Percentiles rank a stretch among this genome's conserved stretches.
phyloP scores from a whole-genome alignment of 805 yeast genomes.

The Saturnispora silvae region DNA sequence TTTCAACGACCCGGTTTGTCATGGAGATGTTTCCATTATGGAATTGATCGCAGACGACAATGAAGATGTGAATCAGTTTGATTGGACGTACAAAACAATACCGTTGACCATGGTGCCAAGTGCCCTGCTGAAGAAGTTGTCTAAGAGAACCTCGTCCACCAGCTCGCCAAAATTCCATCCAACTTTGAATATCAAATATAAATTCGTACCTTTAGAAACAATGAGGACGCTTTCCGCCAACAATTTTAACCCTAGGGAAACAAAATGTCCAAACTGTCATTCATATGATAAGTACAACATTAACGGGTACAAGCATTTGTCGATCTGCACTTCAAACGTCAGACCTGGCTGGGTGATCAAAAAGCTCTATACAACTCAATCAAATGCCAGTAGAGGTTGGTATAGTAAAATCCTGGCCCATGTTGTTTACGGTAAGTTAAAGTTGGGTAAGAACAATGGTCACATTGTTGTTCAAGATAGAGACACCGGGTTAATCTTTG shows the following conservation, averaged over 20 bases:
- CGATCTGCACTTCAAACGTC: conserved; percentile 57
- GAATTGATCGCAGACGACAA: conserved; percentile 15
- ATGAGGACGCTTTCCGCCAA: neutral
- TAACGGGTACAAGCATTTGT: conserved; percentile 76
- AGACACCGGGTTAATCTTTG: conserved; percentile 76
- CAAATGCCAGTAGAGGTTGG: conserved; percentile 83
- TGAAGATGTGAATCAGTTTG: conserved; percentile 1
- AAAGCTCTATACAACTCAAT: conserved; percentile 65
- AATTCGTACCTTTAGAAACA: conserved; percentile 8
- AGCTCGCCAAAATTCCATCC: too few species aligned
- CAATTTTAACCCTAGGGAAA: conserved; percentile 27
- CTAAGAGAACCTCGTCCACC: conserved; percentile 1
- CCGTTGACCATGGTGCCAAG: conserved; percentile 7
- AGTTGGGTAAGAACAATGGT: conserved; percentile 82
- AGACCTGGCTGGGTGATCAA: conserved; percentile 21
- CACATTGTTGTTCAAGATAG: conserved; percentile 92
- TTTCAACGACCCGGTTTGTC: conserved; percentile 74
- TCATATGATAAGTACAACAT: conserved; percentile 41
- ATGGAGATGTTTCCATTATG: conserved; percentile 43
- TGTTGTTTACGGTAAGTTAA: conserved; percentile 79
- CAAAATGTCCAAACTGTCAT: conserved; percentile 77
- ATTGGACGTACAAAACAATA: conserved; percentile 11
- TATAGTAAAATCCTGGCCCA: conserved; percentile 73
- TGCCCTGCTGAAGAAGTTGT: conserved; percentile 6
- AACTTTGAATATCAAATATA: conserved; percentile 11